Evolutionary conservation across 768 basidiomycete genomes (phyloP).

Genomic region (Cystobasidium tubakii): DNA sequence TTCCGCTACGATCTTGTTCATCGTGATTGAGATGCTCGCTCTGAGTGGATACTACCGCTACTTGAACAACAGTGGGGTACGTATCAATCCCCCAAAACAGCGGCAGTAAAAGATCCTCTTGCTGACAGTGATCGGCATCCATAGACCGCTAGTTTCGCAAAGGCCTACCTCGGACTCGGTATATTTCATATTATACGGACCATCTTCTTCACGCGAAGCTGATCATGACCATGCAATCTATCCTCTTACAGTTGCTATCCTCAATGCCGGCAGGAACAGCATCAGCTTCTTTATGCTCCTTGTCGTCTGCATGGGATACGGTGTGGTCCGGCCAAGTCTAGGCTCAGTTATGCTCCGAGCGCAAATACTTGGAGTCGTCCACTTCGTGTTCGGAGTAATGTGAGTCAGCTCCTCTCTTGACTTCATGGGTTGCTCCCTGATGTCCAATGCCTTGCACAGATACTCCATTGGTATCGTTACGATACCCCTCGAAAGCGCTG

Average conservation of each 20-base stretch:
- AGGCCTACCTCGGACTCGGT: conserved; percentile 91
- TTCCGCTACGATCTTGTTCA: conserved; percentile 73
- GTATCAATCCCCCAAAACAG: conserved; percentile 23
- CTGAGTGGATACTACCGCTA: conserved; percentile 87
- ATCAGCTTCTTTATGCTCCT: conserved; percentile 85
- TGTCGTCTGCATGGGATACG: conserved; percentile 83
- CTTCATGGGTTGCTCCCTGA: neutral
- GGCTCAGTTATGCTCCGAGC: conserved; percentile 78
- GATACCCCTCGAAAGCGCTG: conserved; percentile 82
- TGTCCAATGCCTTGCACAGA: conserved; percentile 57
- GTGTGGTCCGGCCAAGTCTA: conserved; percentile 81
- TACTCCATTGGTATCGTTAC: conserved; percentile 94
- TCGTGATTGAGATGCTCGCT: conserved; percentile 89
- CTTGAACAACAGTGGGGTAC: conserved; percentile 59
- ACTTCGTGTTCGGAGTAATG: conserved; percentile 82
- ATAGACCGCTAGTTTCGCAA: conserved; percentile 60
- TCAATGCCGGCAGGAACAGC: conserved; percentile 86
- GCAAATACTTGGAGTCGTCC: conserved; percentile 70
- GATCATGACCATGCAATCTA: no score
- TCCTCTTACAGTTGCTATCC: conserved; percentile 78
- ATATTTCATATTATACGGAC: conserved; percentile 49
- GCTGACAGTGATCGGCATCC: neutral
- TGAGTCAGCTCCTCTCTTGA: conserved; percentile 51
- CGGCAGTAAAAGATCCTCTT: conserved; percentile 54
- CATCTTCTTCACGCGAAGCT: no score